These are phyloP conservation scores for Ascosphaera apis DNA, from an alignment of 2,329 filamentous ascomycete genomes.

Conservation along the genomic window DNA sequence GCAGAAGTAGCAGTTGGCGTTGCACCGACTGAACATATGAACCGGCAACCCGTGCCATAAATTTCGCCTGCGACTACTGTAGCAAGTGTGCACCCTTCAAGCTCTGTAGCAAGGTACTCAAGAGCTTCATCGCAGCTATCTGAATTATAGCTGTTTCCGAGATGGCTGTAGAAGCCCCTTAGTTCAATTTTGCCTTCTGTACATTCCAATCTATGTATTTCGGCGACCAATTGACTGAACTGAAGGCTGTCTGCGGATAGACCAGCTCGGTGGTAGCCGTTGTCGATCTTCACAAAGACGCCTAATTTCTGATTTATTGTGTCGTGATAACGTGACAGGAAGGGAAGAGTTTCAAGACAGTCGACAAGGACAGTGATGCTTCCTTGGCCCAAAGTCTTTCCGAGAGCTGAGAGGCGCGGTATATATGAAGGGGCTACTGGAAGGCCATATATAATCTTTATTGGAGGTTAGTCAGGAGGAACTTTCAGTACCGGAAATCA, in stretches of 20 bases:
- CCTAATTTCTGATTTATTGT: conserved; percentile 23
- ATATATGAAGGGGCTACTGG: conserved; percentile 40
- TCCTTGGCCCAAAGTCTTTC: conserved; percentile 29
- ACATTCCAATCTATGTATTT: conserved; percentile 7
- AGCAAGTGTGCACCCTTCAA: conserved; percentile 22
- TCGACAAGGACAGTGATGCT: conserved; percentile 44
- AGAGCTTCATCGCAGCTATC: conserved; percentile 33
- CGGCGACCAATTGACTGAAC: conserved; percentile 9
- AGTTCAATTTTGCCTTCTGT: conserved; percentile 18
- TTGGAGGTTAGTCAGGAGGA: neutral
- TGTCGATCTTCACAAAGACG: conserved; percentile 51
- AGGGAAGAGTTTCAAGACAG: conserved; percentile 34
- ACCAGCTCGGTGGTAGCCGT: conserved; percentile 46
- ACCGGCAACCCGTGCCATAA: conserved; percentile 8
- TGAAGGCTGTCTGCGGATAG: conserved; percentile 26
- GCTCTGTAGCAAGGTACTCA: conserved; percentile 34
- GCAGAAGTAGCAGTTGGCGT: conserved; percentile 48
- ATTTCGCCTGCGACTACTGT: conserved; percentile 3
- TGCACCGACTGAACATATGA: conserved; percentile 46
- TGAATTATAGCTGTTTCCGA: conserved; percentile 44
- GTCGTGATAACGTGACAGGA: conserved; percentile 22
- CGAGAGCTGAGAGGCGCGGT: conserved; percentile 35
- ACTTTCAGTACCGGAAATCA: neutral
- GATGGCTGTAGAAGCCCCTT: conserved; percentile 47
- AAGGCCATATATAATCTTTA: conserved; percentile 40